These are phyloP conservation scores for Annona squamosa DNA, from an alignment of 164 flowering plant species.

Conservation along the genomic window DNA sequence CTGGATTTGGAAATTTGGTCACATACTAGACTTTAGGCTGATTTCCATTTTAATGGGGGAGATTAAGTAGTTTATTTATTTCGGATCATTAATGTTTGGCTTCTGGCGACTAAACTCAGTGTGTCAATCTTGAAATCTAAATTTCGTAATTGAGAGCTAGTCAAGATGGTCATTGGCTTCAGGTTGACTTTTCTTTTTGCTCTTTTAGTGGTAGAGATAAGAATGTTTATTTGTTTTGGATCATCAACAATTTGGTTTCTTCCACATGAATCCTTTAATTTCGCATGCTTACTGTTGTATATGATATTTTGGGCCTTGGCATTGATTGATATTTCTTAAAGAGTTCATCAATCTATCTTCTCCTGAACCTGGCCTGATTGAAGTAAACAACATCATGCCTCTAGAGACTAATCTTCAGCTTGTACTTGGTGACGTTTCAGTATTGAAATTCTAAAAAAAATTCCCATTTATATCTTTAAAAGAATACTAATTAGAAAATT, in stretches of 20 bases:
- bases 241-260: neutral
- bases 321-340: neutral
- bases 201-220: neutral
- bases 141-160: neutral
- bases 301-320: neutral
- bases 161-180: neutral
- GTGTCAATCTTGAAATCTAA: neutral
- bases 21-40: no score
- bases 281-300: neutral
- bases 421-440: neutral
- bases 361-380: neutral
- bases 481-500: constrained; percentile 4
- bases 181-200: neutral
- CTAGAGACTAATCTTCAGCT: neutral
- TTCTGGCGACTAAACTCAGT: neutral
- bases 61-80: no score
- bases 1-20: neutral
- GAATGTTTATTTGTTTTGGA: neutral
- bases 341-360: neutral
- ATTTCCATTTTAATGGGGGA: no score
- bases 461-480: neutral
- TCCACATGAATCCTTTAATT: neutral
- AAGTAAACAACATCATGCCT: neutral
- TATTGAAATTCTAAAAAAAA: neutral
- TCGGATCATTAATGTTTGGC: neutral